Evolutionary conservation across 495 filamentous ascomycete genomes (phyloP).

Genomic region (Penicillium robsamsonii): DNA sequence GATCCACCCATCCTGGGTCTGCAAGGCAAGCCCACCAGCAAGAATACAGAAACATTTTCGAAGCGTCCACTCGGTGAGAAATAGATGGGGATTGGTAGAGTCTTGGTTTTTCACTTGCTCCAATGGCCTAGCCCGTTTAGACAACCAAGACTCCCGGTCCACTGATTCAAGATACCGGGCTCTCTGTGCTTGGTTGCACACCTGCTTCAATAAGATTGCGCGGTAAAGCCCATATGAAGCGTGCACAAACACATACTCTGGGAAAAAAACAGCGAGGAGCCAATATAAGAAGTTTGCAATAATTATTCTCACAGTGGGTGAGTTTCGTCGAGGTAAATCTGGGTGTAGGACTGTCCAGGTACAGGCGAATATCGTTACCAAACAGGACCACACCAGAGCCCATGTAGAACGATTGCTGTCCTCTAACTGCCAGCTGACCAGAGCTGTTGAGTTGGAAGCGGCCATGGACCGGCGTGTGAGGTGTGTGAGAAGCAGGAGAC

Average conservation of each 20-base stretch:
- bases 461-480: no score
- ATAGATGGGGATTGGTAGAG: not conserved
- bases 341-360: not conserved
- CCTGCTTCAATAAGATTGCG: not conserved
- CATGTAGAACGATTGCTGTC: not conserved
- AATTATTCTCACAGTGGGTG: not conserved
- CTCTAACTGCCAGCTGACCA: not conserved
- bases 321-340: not conserved
- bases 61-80: conserved; percentile 4
- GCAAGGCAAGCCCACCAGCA: conserved; percentile 8
- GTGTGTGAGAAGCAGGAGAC: no score
- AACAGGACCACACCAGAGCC: not conserved
- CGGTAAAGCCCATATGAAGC: not conserved
- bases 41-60: conserved; percentile 9
- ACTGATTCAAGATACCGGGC: not conserved
- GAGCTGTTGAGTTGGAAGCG: not conserved
- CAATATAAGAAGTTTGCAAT: not conserved
- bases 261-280: not conserved
- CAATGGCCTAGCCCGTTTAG: not conserved
- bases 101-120: not conserved
- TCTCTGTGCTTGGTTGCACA: not conserved
- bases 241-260: not conserved
- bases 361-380: not conserved
- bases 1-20: conserved; percentile 14
- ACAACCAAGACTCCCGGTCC: not conserved